phyloP scores from a whole-genome alignment of 495 filamentous ascomycete species.

The Letharia lupina region DNA sequence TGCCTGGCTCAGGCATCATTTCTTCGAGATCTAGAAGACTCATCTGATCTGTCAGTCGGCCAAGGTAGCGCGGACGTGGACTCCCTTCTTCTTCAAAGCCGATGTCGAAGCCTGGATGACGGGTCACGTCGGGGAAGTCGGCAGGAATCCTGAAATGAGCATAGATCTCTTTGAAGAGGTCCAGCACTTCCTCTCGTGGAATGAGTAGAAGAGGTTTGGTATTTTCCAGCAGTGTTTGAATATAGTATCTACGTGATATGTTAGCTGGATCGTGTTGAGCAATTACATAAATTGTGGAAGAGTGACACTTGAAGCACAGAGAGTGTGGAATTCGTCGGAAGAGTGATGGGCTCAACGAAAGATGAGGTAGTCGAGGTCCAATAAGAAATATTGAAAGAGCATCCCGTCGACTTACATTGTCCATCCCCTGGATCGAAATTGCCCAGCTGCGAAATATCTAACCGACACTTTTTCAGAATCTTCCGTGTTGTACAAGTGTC shows the following conservation, averaged over 20 bases:
- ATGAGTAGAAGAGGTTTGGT: conserved; percentile 53
- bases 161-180: conserved; percentile 54
- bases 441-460: conserved; percentile 47
- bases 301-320: background rate
- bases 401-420: conserved; percentile 54
- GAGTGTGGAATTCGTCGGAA: background rate
- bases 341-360: background rate
- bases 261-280: conserved; percentile 1
- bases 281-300: background rate
- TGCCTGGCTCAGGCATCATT: conserved; percentile 28
- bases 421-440: conserved; percentile 56
- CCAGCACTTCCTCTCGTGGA: conserved; percentile 51
- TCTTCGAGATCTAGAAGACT: conserved; percentile 32
- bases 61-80: conserved; percentile 57
- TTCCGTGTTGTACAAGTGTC: conserved; percentile 40
- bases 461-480: conserved; percentile 42
- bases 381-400: background rate
- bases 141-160: conserved; percentile 37
- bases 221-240: conserved; percentile 43
- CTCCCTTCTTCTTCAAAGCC: conserved; percentile 48
- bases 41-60: conserved; percentile 37
- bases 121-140: conserved; percentile 40
- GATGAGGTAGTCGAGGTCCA: background rate
- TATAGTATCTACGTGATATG: conserved; percentile 50
- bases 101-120: conserved; percentile 44